Percentiles rank a stretch among this genome's conserved stretches.
These are phyloP conservation scores for Vicia faba DNA, from an alignment of 306 rosid species.

Conservation along the genomic window DNA sequence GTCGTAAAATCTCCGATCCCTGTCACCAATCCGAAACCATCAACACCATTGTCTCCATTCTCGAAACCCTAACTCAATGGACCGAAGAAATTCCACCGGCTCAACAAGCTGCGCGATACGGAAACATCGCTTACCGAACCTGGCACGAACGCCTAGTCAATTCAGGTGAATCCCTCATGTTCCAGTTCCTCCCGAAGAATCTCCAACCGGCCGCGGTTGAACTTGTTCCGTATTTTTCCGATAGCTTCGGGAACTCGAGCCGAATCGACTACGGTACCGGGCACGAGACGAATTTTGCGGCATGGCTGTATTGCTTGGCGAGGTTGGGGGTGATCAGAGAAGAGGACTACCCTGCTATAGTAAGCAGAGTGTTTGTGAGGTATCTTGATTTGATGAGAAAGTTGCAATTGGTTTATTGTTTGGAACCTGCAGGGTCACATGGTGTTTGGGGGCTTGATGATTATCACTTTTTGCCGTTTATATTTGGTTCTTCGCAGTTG, in stretches of 20 bases:
- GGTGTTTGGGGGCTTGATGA: conserved; percentile 99
- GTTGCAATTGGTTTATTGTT: conserved; percentile 69
- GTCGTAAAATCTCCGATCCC: conserved; percentile 64
- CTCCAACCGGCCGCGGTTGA: conserved; percentile 56
- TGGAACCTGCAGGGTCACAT: conserved; percentile 98
- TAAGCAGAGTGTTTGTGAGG: conserved; percentile 69
- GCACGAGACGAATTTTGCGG: conserved; percentile 90
- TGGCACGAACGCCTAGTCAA: conserved; percentile 66
- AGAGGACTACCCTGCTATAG: conserved; percentile 73
- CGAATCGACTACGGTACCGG: conserved; percentile 96
- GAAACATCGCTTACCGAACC: conserved; percentile 70
- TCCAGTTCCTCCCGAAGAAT: conserved; percentile 55
- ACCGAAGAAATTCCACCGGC: conserved; percentile 79
- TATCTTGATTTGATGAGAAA: conserved; percentile 90
- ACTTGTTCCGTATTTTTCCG: conserved; percentile 71
- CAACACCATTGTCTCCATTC: conserved; percentile 48
- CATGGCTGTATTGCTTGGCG: conserved; percentile 85
- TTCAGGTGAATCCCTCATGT: conserved; percentile 54
- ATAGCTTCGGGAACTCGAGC: conserved; percentile 79
- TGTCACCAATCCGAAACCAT: conserved; percentile 54
- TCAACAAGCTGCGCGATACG: conserved; percentile 75
- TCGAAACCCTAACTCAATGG: conserved; percentile 68
- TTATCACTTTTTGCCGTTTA: conserved; percentile 80
- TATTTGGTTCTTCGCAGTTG: conserved; percentile 92
- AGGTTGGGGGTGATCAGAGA: conserved; percentile 67